phyloP scores from a whole-genome alignment of 805 yeast genomes.

The Ogataea corticis region DNA sequence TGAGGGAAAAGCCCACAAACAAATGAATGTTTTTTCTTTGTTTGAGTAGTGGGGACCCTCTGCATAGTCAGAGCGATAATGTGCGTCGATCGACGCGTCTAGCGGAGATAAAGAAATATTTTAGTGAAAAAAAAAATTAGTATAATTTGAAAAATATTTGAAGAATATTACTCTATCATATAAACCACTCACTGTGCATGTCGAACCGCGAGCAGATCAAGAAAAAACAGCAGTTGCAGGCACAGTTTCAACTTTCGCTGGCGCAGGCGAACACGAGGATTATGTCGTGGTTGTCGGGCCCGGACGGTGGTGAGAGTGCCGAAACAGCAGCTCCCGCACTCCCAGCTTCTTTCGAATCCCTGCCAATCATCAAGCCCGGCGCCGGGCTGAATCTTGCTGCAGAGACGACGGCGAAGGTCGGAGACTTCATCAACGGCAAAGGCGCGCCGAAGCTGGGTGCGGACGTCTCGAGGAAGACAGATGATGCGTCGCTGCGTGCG shows the following conservation, averaged over 20 bases:
- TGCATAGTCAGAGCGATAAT: no score
- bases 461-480: slow-evolving; percentile 9
- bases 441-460: slow-evolving; percentile 11
- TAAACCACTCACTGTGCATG: no score
- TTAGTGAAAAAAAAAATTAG: no score
- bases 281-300: slow-evolving; percentile 39
- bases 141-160: no score
- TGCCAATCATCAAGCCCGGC: slow-evolving; percentile 33
- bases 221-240: slow-evolving; percentile 47
- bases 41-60: no score
- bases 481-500: slow-evolving; percentile 25
- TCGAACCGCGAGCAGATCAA: slow-evolving; percentile 42
- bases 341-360: slow-evolving; percentile 11
- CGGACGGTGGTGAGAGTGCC: not conserved
- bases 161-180: no score
- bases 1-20: no score
- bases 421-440: slow-evolving; percentile 24
- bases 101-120: not conserved
- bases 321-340: no score
- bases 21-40: no score
- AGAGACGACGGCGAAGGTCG: slow-evolving; percentile 11
- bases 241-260: slow-evolving; percentile 46
- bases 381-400: slow-evolving; percentile 26
- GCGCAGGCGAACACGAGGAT: slow-evolving; percentile 38
- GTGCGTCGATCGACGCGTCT: slow-evolving; percentile 7